Percentiles rank a stretch among this genome's conserved stretches.
Evolutionary conservation across 75 land plant species (phyloP).

Genomic region (Selaginella tamariscina): DNA sequence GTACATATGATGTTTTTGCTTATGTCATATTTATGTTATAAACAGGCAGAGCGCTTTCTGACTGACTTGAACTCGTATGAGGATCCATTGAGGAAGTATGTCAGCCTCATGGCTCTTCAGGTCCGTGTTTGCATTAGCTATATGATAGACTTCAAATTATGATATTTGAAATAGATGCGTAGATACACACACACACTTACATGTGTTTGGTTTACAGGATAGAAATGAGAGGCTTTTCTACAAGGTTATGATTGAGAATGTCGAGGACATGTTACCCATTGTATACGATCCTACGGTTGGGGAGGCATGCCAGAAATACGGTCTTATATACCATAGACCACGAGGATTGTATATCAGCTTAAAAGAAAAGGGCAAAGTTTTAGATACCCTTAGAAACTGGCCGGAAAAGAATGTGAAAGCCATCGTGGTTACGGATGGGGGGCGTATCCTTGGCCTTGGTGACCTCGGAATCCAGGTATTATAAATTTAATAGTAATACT

Average conservation of each 20-base stretch:
- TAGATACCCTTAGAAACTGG: constrained; percentile 2
- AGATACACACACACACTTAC: too few relatives aligned
- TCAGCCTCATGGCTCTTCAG: not conserved
- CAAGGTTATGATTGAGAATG: constrained; percentile 14
- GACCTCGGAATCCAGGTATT: constrained; percentile 10
- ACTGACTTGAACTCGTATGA: not conserved
- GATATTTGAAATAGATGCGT: not conserved
- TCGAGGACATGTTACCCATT: constrained; percentile 14
- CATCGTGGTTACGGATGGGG: constrained; percentile 6
- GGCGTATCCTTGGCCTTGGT: constrained; percentile 8
- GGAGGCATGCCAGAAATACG: constrained; percentile 14
- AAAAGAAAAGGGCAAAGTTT: not conserved
- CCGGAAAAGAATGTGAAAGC: constrained; percentile 2
- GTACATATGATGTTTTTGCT: too few relatives aligned
- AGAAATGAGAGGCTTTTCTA: constrained; percentile 12
- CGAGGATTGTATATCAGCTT: not conserved
- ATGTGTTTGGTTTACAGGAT: too few relatives aligned
- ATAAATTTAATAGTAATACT: not conserved
- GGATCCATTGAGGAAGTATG: not conserved
- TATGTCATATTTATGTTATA: too few relatives aligned
- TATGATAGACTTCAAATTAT: too few relatives aligned
- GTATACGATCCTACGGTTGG: constrained; percentile 18
- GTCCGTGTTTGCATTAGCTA: not conserved
- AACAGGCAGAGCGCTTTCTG: not conserved
- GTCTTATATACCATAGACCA: not conserved